Base-by-base conservation (phyloP, 225 moss, liverwort and hornwort genomes). In the Lunularia cruciata region DNA sequence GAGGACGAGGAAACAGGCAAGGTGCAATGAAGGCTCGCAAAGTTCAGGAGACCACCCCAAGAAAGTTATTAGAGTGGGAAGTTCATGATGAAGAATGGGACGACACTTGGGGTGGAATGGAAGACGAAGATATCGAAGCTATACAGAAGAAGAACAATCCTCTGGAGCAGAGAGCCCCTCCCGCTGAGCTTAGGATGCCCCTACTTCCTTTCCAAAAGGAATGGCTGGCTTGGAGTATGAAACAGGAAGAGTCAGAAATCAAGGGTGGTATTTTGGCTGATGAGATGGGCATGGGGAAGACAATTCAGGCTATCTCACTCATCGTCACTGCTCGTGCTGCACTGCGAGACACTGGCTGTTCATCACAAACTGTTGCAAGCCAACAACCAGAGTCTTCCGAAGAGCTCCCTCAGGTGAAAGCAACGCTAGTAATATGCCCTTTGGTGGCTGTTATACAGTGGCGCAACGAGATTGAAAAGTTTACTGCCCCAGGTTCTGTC, bases 261-360 rank as follows among this genome's bases (percentile, higher is more conserved):
- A 75, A 76, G 40, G 87, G 87, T 22, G 87, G 87, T 6, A 88
- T 88, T 36, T 70, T 88, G 63, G 87, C 87, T 4, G 87, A 88
- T 72, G 87, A 88, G 63, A 88, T 88, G 87, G 87, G 87, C 10
- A 88, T 88, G 87, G 87, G 87, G 2, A 88, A 88, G 57, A 88
- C 87, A 34, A 84, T 88, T 40, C 87, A 88, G 79, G 87, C 87
- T 20, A 88, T 88, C 61, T 79, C 87, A 3, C 77, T 88, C 10
- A 70, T 88, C 36, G 76, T 88, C 11, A 57, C 85, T 3, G 84
- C 72, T 43, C 79, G 85, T 16, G 47, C 31, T 34, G 51, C 60
- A 3, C 8, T 69, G 30, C 35, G 28, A 11, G 31, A 4, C 0
- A 10, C 57, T 0, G 39, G 38, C 23, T 67, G 47, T 20, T 14